Conservation (phyloP, 768 basidiomycete species). For the Heimioporus sp. region DNA sequence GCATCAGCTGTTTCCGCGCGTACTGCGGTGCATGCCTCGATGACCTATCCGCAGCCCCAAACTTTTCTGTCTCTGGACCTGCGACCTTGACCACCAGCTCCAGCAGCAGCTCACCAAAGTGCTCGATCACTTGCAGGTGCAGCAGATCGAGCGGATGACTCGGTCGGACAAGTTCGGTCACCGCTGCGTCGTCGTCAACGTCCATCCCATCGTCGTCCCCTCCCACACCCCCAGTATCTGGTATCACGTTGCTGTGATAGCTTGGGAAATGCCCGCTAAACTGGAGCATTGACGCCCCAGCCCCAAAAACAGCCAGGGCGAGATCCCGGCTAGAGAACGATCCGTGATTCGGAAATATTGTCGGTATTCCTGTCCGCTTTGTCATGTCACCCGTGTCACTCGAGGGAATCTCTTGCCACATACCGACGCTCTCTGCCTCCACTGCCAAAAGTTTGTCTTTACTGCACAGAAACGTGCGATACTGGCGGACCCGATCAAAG, state of each 20-base stretch:
- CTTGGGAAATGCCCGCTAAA: constrained; percentile 43
- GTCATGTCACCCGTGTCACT: constrained; percentile 11
- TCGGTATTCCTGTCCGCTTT: constrained; percentile 17
- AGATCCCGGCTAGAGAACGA: constrained; percentile 51
- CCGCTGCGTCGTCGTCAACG: constrained; percentile 52
- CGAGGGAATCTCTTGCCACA: constrained; percentile 13
- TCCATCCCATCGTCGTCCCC: constrained; percentile 54
- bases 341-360: constrained; percentile 34
- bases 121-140: constrained; percentile 66
- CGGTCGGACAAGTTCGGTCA: constrained; percentile 38
- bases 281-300: constrained; percentile 25
- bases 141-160: constrained; percentile 63
- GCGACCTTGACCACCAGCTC: constrained; percentile 57
- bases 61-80: constrained; percentile 42
- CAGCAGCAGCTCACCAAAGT: constrained; percentile 61
- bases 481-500: constrained; percentile 40
- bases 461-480: constrained; percentile 61
- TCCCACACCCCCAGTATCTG: constrained; percentile 10
- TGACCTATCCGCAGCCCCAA: constrained; percentile 29
- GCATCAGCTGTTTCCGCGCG: constrained; percentile 37
- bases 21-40: constrained; percentile 62
- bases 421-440: constrained; percentile 47
- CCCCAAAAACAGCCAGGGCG: constrained; percentile 44
- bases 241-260: constrained; percentile 32
- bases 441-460: constrained; percentile 67